These are phyloP conservation scores for Candida sphagnicola DNA, from an alignment of 805 yeast genomes.

Conservation along the genomic window DNA sequence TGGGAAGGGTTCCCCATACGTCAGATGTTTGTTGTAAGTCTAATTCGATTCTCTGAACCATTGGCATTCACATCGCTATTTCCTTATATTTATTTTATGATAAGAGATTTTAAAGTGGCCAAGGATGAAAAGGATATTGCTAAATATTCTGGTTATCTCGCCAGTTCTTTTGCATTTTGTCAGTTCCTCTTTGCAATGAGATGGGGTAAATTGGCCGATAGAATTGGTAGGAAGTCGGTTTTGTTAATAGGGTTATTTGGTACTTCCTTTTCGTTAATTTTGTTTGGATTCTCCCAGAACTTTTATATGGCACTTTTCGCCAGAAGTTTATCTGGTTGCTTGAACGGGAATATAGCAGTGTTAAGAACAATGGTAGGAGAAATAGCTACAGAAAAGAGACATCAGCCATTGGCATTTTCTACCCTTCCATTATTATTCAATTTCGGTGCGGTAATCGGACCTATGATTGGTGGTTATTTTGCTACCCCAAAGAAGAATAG, in stretches of 20 bases:
- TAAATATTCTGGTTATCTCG: slow-evolving; percentile 17
- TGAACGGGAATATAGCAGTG: slow-evolving; percentile 31
- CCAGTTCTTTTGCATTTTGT: slow-evolving; percentile 18
- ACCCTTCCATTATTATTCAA: slow-evolving; percentile 29
- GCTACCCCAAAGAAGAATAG: slow-evolving; percentile 19
- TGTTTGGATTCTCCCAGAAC: slow-evolving; percentile 25
- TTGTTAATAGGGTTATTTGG: slow-evolving; percentile 23
- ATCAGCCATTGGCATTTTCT: slow-evolving; percentile 28
- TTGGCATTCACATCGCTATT: slow-evolving; percentile 25
- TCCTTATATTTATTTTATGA: slow-evolving; percentile 25
- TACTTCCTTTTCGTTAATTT: slow-evolving; percentile 17
- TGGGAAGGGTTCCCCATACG: slow-evolving; percentile 50
- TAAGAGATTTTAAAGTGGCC: slow-evolving; percentile 20
- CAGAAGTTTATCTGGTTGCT: slow-evolving; percentile 22
- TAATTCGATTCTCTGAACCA: slow-evolving; percentile 54
- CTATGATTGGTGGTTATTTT: slow-evolving; percentile 29
- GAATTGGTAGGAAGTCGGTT: slow-evolving; percentile 26
- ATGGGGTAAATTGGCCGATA: slow-evolving; percentile 28
- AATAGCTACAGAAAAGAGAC: slow-evolving; percentile 24
- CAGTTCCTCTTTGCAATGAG: slow-evolving; percentile 21
- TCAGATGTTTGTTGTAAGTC: slow-evolving; percentile 34
- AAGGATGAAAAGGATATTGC: slow-evolving; percentile 16
- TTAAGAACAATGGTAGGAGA: slow-evolving; percentile 30
- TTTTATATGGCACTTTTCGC: slow-evolving; percentile 25
- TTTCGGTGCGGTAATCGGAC: slow-evolving; percentile 29